Base-by-base conservation (phyloP, 495 filamentous ascomycete species). In the Aspergillus affinis region DNA sequence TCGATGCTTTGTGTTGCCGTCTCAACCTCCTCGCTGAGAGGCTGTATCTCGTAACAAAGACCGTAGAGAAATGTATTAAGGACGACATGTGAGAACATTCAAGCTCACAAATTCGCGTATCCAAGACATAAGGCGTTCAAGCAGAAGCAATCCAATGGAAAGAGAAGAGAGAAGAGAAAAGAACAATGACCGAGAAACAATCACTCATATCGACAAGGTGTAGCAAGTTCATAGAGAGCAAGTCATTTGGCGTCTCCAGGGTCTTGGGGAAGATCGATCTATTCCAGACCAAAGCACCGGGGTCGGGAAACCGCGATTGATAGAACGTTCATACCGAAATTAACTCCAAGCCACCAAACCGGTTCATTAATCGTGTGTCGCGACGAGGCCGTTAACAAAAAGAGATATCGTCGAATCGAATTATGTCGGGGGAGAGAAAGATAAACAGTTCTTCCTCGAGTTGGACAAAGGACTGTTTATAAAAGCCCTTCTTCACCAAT, bases 401-500 rank as follows among this genome's bases (percentile, higher is more conserved):
- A 45, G 27, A 32, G 19, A 49, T 21, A 27, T 62, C 66, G 59
- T 69, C 64, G 63, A 60, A 49, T 60, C 55, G 61, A 63, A 65
- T 61, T 57, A 64, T 60, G 58, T 57, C 50, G 50, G 61, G 54
- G 60, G 58, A 57, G 54, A 57, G 20, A 29, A 58, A 29, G 46
- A 61, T 30, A 61, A 41, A 17, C 53, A 51, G 56, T 51, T 60
- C 48, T 61, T 57, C 53, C 54, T 27, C 41, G 26, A 30, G 46
- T 19, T 41, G 27, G 48, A 30, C 32, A 41, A 23, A 26, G 26
- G 19, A 17, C 30, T 20, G 18, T 54, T 74, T 72, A 81, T 66
- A 81, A 57, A 46, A 81, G 72, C 48, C 75, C 76, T 62, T 81
- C 78, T 66, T 81, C 78, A 60, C 77, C 78, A 63, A 81, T 81